Base-by-base conservation (phyloP, 768 basidiomycete genomes). In the Suillus subaureus region DNA sequence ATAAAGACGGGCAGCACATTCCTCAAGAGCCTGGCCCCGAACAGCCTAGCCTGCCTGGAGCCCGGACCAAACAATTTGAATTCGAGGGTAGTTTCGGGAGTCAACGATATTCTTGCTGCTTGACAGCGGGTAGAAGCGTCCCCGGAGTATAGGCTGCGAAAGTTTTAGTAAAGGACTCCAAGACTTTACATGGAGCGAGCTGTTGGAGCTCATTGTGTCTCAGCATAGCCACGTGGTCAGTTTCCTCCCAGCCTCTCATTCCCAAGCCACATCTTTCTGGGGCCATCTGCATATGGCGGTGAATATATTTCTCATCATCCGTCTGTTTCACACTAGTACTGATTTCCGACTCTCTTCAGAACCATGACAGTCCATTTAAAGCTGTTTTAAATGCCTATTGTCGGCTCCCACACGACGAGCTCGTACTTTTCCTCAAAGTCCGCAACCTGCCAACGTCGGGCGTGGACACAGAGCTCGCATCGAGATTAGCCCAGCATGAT, bases 401-500 rank as follows among this genome's bases (percentile, higher is more conserved):
- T 72, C 86, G 85, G 68, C 81, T 94, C 69, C 82, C 82, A 28
- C 87, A 83, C 73, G 79, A 86, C 31, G 90, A 94, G 70, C 85
- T 94, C 67, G 76, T 88, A 45, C 84, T 94, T 63, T 94, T 94
- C 75, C 87, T 91, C 77, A 85, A 86, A 78, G 84, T 88, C 51
- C 86, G 92, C 67, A 87, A 83, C 65, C 80, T 94, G n/a, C 87
- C 89, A 60, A 87, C 83, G 0, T 78, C 83, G 15, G 92, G 92
- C 49, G 80, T 84, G 57, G 81, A 89, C 66, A 57, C 72, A 61
- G 91, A 92, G 63, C 87, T 93, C 37, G 89, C 89, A 52, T 84
- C 85, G 11, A 84, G 92, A 26, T 84, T 94, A 31, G 85, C 89
- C 8, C 88, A 91, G 65, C 85, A 92, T 72, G 93, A 94, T 75